Evolutionary conservation across 1,284 basidiomycete genomes (phyloP).

Genomic region (Ustilago lituana): DNA sequence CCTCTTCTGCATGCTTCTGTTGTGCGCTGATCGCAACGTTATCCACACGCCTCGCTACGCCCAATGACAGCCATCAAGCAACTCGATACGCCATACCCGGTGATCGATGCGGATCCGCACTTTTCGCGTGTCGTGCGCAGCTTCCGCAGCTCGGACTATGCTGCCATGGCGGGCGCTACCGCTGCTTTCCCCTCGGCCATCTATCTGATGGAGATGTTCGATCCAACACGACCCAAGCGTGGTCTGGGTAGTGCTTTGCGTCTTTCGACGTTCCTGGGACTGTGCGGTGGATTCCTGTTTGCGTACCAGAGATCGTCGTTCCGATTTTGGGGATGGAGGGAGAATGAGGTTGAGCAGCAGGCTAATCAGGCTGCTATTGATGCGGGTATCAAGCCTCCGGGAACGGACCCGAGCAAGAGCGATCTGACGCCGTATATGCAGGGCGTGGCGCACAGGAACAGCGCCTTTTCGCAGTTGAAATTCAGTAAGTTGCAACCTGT

Average conservation of each 20-base stretch:
- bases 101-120: conserved; percentile 85
- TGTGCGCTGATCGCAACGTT: no score
- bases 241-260: conserved; percentile 55
- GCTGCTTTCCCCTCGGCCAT: conserved; percentile 80
- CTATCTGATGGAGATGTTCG: conserved; percentile 69
- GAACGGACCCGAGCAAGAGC: conserved; percentile 70
- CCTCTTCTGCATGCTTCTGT: no score
- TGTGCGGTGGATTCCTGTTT: conserved; percentile 86
- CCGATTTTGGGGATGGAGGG: conserved; percentile 96
- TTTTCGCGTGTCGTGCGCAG: conserved; percentile 86
- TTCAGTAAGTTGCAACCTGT: conserved; percentile 61
- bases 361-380: conserved; percentile 45
- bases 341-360: conserved; percentile 74
- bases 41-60: no score
- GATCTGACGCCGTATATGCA: conserved; percentile 87
- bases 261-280: conserved; percentile 70
- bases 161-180: conserved; percentile 81
- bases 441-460: conserved; percentile 87
- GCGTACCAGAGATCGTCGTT: conserved; percentile 86
- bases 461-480: conserved; percentile 80
- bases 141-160: conserved; percentile 88
- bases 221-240: conserved; percentile 56
- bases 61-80: conserved; percentile 58
- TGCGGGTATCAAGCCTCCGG: conserved; percentile 45
- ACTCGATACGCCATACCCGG: conserved; percentile 62